Evolutionary conservation across 805 yeast species (phyloP).

Genomic region (Isabelozyma heimii): DNA sequence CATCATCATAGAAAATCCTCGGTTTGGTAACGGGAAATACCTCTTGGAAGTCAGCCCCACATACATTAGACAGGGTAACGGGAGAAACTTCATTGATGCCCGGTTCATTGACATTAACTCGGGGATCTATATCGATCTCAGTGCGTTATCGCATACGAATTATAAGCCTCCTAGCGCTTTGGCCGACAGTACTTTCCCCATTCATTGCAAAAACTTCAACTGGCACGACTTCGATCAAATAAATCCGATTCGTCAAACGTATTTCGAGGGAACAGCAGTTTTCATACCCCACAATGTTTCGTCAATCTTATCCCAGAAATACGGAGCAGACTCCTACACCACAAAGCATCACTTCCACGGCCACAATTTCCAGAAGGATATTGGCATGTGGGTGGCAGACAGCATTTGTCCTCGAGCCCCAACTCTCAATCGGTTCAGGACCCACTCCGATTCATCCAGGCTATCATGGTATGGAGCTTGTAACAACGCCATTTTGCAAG

Average conservation of each 20-base stretch:
- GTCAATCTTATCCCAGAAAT: constrained; percentile 27
- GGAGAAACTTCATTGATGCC: constrained; percentile 37
- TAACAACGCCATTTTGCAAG: constrained; percentile 28
- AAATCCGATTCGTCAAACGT: constrained; percentile 33
- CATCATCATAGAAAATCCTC: constrained; percentile 25
- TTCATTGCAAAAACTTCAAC: constrained; percentile 39
- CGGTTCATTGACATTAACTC: constrained; percentile 34
- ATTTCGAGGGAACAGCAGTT: constrained; percentile 34
- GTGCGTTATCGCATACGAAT: constrained; percentile 33
- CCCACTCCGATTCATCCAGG: constrained; percentile 16
- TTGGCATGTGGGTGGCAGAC: constrained; percentile 48
- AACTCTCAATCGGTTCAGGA: constrained; percentile 9
- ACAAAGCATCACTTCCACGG: constrained; percentile 20
- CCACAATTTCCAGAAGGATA: constrained; percentile 41
- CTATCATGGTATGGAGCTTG: constrained; percentile 41
- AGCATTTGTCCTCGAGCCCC: constrained; percentile 33
- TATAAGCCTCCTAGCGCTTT: constrained; percentile 14
- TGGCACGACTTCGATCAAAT: constrained; percentile 37
- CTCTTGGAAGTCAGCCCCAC: constrained; percentile 23
- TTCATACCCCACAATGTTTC: constrained; percentile 34
- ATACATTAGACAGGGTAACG: constrained; percentile 38
- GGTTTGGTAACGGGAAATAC: constrained; percentile 27
- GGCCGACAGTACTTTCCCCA: constrained; percentile 10
- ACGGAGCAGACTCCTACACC: constrained; percentile 28
- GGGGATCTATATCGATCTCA: constrained; percentile 45